Conservation (phyloP, 148 eudicot species). For the Camellia sinensis region DNA sequence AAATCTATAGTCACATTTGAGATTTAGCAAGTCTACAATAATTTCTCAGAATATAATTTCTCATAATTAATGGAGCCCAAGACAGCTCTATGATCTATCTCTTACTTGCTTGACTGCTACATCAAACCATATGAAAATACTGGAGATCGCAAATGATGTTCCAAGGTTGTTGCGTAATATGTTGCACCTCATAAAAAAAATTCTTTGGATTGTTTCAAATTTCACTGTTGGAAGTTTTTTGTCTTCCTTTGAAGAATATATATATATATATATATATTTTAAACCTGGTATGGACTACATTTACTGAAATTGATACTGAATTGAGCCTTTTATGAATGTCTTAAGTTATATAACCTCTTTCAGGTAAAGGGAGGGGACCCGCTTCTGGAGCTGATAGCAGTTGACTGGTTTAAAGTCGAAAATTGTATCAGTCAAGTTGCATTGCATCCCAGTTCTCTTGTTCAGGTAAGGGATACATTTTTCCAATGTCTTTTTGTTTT, state of each 20-base stretch:
- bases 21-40: neutral
- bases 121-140: neutral
- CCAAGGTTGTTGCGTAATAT: neutral
- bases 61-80: neutral
- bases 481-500: neutral
- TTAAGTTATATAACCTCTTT: conserved; percentile 7
- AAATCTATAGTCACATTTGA: neutral
- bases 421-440: conserved; percentile 63
- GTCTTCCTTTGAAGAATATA: neutral
- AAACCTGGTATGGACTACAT: no score
- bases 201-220: neutral
- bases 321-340: neutral
- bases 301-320: neutral
- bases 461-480: conserved; percentile 55
- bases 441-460: conserved; percentile 73
- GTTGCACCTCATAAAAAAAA: neutral
- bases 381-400: conserved; percentile 89
- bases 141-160: neutral
- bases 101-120: neutral
- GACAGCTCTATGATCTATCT: neutral
- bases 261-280: neutral
- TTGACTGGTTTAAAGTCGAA: conserved; percentile 95
- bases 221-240: conserved; percentile 1
- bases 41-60: neutral
- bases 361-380: conserved; percentile 94